Percentiles rank a stretch among this genome's conserved stretches.
Conservation (phyloP, 176 grass and related monocot species). For the Phyllostachys edulis region DNA sequence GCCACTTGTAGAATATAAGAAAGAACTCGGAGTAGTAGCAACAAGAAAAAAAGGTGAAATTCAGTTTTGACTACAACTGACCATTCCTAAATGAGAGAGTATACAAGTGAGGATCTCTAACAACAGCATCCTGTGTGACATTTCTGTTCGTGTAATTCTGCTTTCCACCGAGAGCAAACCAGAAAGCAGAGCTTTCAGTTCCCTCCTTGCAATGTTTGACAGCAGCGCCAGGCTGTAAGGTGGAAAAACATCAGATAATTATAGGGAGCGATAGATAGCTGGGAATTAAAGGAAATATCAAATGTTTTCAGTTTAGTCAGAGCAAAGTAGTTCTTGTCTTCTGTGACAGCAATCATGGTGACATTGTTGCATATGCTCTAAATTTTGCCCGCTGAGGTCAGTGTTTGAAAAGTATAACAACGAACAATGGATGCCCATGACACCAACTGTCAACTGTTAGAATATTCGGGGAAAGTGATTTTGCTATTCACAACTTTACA, state of each 20-base stretch:
- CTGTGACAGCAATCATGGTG: neutral
- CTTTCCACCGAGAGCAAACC: constrained; percentile 88
- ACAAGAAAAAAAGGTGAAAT: constrained; percentile 13
- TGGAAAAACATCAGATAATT: constrained; percentile 28
- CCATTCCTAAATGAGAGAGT: constrained; percentile 72
- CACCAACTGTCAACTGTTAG: too few species aligned
- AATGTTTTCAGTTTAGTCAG: neutral
- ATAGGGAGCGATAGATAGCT: neutral
- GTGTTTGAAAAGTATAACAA: neutral
- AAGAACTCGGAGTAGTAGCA: neutral
- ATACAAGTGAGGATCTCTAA: constrained; percentile 87
- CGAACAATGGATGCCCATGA: neutral
- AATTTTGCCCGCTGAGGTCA: neutral
- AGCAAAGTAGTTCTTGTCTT: constrained; percentile 11
- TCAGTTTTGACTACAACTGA: constrained; percentile 33
- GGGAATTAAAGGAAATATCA: constrained; percentile 4
- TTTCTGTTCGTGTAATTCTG: constrained; percentile 65
- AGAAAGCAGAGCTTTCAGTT: constrained; percentile 79
- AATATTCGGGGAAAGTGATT: too few species aligned
- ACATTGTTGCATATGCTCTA: neutral
- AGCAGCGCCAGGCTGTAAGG: constrained; percentile 59
- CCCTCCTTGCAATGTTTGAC: constrained; percentile 89
- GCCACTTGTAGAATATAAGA: constrained; percentile 16
- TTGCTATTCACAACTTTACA: too few species aligned
- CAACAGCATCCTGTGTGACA: constrained; percentile 42